Conservation (phyloP, 169 alveolate species). For the Eimeria falciformis region DNA sequence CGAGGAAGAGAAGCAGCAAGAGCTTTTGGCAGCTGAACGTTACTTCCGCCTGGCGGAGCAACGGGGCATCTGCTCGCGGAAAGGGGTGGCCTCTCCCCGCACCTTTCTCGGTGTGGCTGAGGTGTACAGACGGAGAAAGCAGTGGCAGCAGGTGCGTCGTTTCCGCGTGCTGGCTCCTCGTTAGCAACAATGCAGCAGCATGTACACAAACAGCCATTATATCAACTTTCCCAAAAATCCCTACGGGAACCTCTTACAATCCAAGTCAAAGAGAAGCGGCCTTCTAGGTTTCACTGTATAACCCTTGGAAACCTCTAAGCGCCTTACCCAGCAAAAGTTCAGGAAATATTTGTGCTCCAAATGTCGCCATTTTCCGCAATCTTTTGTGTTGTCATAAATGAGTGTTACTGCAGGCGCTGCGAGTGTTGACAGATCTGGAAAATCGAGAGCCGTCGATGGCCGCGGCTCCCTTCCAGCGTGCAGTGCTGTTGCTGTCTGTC, state of each 20-base stretch:
- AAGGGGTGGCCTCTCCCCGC: background rate
- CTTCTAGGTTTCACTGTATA: no score
- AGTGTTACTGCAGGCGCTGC: conserved; percentile 26
- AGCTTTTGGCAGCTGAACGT: conserved; percentile 33
- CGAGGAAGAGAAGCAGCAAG: conserved; percentile 24
- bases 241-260: no score
- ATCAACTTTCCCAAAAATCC: no score
- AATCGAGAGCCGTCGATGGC: conserved; percentile 32
- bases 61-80: background rate
- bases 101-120: conserved; percentile 16
- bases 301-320: no score
- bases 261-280: no score
- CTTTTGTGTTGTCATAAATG: background rate
- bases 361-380: background rate
- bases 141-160: conserved; percentile 6
- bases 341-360: background rate
- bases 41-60: conserved; percentile 15
- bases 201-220: no score
- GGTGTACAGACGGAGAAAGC: conserved; percentile 21
- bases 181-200: no score
- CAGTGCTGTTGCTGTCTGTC: conserved; percentile 41
- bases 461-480: conserved; percentile 8
- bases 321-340: background rate
- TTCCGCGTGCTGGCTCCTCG: no score
- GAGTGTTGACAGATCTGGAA: background rate